These are phyloP conservation scores for Boletus rex-veris DNA, from an alignment of 768 basidiomycete species.

Conservation along the genomic window DNA sequence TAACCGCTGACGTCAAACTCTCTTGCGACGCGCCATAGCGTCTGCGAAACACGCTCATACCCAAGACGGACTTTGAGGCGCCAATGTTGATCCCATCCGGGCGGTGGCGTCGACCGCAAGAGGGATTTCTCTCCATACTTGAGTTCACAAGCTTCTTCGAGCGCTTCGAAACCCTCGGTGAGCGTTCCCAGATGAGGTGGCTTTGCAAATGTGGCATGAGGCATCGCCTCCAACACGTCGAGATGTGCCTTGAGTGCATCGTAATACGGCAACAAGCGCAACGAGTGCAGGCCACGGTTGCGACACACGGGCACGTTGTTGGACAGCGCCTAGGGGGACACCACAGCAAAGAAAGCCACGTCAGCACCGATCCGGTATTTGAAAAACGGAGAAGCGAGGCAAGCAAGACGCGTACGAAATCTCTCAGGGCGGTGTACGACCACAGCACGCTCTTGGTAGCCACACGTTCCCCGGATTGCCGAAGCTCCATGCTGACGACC, in stretches of 20 bases:
- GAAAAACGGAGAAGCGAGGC: not conserved
- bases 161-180: slow-evolving; percentile 52
- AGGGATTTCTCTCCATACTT: slow-evolving; percentile 45
- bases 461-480: slow-evolving; percentile 73
- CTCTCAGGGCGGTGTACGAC: slow-evolving; percentile 73
- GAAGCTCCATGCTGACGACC: slow-evolving; percentile 70
- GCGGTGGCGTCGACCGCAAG: slow-evolving; percentile 30
- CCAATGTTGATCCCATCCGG: slow-evolving; percentile 58
- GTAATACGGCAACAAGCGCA: slow-evolving; percentile 59
- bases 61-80: slow-evolving; percentile 55
- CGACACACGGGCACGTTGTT: slow-evolving; percentile 65
- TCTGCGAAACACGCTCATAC: slow-evolving; percentile 60
- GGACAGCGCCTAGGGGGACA: slow-evolving; percentile 53
- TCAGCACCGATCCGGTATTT: slow-evolving; percentile 3
- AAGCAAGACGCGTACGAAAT: slow-evolving; percentile 53
- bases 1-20: slow-evolving; percentile 76
- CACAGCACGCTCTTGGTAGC: slow-evolving; percentile 78
- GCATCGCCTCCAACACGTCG: slow-evolving; percentile 55
- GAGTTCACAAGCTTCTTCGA: slow-evolving; percentile 63
- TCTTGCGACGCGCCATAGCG: slow-evolving; percentile 65
- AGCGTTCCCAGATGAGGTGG: slow-evolving; percentile 63
- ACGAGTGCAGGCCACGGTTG: slow-evolving; percentile 63
- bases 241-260: slow-evolving; percentile 59
- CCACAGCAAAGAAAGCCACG: not conserved
- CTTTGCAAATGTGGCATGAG: slow-evolving; percentile 55